A percentile compares a stretch with the other conserved stretches of the same genome.
Conservation (phyloP, 306 rosid species). For the Vachellia collinsii region DNA sequence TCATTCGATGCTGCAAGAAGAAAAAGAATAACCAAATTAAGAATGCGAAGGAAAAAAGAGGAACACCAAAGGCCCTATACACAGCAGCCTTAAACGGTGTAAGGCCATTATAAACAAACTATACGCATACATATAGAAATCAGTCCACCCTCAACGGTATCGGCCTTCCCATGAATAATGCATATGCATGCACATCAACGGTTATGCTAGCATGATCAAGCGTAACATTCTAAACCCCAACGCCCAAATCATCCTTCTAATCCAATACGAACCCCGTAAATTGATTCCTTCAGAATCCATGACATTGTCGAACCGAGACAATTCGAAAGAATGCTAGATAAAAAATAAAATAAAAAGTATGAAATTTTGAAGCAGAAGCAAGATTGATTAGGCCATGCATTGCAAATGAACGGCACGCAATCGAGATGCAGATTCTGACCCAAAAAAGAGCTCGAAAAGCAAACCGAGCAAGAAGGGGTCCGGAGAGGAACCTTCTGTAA, state of each 20-base stretch:
- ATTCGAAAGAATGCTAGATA: background rate
- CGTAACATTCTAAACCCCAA: background rate
- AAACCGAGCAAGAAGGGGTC: background rate
- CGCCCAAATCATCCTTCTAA: conserved; percentile 15
- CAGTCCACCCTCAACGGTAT: too few relatives aligned
- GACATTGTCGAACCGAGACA: conserved; percentile 5
- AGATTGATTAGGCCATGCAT: conserved; percentile 17
- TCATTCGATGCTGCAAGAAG: background rate
- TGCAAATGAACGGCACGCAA: background rate
- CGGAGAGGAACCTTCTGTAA: conserved; percentile 77
- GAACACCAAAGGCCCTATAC: too few relatives aligned
- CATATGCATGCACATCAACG: background rate
- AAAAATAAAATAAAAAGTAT: background rate
- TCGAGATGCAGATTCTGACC: background rate
- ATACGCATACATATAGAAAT: too few relatives aligned
- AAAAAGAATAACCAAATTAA: too few relatives aligned
- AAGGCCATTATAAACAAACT: too few relatives aligned
- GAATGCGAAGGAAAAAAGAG: too few relatives aligned
- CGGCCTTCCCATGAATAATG: background rate
- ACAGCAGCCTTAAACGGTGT: too few relatives aligned
- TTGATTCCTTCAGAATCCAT: background rate
- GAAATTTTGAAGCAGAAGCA: conserved; percentile 5
- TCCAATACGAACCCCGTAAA: conserved; percentile 14
- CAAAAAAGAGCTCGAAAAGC: background rate
- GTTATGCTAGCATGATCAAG: background rate